These are phyloP conservation scores for Carex littledalei DNA, from an alignment of 176 grass and related monocot species.

Conservation along the genomic window DNA sequence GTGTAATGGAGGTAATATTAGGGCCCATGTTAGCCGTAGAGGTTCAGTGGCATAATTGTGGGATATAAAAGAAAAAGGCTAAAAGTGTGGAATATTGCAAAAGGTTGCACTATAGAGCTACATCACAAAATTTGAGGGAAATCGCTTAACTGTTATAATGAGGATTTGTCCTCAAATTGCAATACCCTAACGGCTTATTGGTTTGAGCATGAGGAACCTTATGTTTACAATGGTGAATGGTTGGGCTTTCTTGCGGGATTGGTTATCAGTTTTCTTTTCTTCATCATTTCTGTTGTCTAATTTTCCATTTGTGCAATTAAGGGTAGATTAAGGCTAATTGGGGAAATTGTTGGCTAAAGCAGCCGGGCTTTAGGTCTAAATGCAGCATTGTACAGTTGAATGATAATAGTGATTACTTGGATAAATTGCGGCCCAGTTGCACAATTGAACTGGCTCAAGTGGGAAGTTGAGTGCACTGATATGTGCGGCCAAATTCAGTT, in stretches of 20 bases:
- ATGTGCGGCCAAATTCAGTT: background rate
- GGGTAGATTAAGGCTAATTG: background rate
- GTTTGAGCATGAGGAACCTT: background rate
- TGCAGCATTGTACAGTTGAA: background rate
- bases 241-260: background rate
- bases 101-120: background rate
- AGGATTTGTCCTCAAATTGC: constrained; percentile 1
- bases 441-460: background rate
- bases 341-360: background rate
- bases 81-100: background rate
- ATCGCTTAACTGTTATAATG: background rate
- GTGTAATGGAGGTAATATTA: background rate
- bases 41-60: background rate
- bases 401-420: background rate
- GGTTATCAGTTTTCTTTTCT: background rate
- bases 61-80: background rate
- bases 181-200: background rate
- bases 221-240: background rate
- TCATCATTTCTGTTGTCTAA: background rate
- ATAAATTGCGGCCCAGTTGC: background rate
- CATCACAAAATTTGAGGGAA: background rate
- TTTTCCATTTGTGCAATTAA: background rate
- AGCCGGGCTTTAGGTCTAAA: background rate
- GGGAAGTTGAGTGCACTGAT: background rate
- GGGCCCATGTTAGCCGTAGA: background rate